Conservation (phyloP, 805 yeast genomes). For the Komagataella populi region DNA sequence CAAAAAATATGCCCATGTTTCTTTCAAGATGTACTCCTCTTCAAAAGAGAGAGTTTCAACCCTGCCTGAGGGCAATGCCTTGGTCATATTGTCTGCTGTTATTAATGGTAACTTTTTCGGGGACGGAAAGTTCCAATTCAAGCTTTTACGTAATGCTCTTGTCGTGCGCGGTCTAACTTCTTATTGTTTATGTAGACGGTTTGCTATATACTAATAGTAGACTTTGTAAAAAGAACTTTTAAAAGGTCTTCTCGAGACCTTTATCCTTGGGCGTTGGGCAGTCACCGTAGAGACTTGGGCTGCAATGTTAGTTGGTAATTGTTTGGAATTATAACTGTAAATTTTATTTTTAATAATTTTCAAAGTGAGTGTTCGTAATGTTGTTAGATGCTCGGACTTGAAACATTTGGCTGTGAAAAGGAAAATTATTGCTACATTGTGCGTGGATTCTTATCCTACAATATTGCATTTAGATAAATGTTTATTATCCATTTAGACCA, state of each 20-base stretch:
- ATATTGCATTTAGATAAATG: too few species aligned
- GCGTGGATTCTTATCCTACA: too few species aligned
- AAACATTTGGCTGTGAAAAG: too few species aligned
- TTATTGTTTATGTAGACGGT: not conserved
- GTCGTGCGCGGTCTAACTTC: not conserved
- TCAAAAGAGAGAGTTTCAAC: constrained; percentile 32
- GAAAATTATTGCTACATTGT: too few species aligned
- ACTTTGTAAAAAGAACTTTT: not conserved
- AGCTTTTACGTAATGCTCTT: not conserved
- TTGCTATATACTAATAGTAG: not conserved
- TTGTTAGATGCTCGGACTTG: too few species aligned
- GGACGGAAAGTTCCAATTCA: not conserved
- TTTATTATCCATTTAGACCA: too few species aligned
- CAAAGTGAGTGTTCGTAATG: too few species aligned
- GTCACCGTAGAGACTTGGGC: too few species aligned
- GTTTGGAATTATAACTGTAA: too few species aligned
- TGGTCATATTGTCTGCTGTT: not conserved
- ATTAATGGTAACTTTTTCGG: not conserved
- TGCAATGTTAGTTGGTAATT: too few species aligned
- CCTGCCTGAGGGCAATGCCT: constrained; percentile 22
- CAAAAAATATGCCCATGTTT: constrained; percentile 54
- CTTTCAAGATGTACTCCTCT: constrained; percentile 53
- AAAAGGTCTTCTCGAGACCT: not conserved
- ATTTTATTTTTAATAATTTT: too few species aligned
- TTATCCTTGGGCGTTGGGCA: too few species aligned